Evolutionary conservation across 306 rosid species (phyloP), one percentile per base, ranked within the genome.

Genomic region (Luffa acutangula): DNA sequence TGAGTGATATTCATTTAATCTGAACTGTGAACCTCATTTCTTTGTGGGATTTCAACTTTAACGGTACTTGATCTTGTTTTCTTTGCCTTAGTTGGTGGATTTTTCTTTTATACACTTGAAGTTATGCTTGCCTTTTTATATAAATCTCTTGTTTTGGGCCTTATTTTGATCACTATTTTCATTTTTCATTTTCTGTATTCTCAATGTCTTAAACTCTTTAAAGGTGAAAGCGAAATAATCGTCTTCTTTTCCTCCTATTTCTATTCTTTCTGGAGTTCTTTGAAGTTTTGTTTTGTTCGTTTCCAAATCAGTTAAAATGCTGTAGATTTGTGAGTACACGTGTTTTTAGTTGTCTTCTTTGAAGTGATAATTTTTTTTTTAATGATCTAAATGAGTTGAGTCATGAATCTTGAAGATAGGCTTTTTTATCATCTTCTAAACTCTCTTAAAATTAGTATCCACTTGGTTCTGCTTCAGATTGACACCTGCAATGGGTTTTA

Each of bases 401-500:
- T 73, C 14, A 6, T 12, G n/a, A 14, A 25, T 73, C 43, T 72
- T 21, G 39, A 21, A 14, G 58, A 6, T 71, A 46, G 12, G 18
- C 18, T 43, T 45, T 70, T 70, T 9, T 20, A 36, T 70, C 56
- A 70, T 70, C 37, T 71, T 42, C 36, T 43, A 43, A 9, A 5
- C 51, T 42, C 53, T 69, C 54, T 69, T n/a, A 43, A 60, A 69
- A 69, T 17, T 48, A 78, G 9, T n/a, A 60, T 34, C 64, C 39
- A 45, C 77, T 49, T 46, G 65, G 9, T 51, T 43, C 64, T 79
- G 79, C 14, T 46, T 81, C 88, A 95, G 99, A 96, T 93, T 75
- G 89, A 93, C 75, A 85, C 99, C 57, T 96, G 98, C 89, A 96
- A 96, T 83, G 99, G 88, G 8, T 96, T 64, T 80, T 96, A 96